These are phyloP conservation scores for Cladosporium austrohemisphaericum DNA, from an alignment of 2,329 filamentous ascomycete species.

Conservation along the genomic window DNA sequence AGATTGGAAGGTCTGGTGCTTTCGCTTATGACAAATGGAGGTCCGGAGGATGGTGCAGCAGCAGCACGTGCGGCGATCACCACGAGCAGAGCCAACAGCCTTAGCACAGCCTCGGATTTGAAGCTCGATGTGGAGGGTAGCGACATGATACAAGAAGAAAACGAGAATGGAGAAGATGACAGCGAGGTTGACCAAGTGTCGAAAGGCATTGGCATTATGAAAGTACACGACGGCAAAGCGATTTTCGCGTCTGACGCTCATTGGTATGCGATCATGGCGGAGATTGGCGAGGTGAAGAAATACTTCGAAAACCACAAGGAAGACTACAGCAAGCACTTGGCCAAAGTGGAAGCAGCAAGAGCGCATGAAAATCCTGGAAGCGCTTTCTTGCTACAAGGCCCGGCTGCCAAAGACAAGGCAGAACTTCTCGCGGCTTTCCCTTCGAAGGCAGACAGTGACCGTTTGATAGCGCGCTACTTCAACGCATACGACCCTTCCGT, in stretches of 20 bases:
- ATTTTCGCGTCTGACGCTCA: constrained; percentile 51
- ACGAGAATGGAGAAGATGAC: constrained; percentile 47
- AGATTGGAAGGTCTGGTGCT: constrained; percentile 87
- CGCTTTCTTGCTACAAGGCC: constrained; percentile 73
- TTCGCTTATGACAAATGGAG: constrained; percentile 87
- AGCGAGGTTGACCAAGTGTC: constrained; percentile 60
- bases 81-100: constrained; percentile 38
- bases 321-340: constrained; percentile 77
- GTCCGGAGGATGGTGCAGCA: constrained; percentile 55
- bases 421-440: constrained; percentile 80
- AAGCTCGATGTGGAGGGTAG: constrained; percentile 55
- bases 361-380: constrained; percentile 59
- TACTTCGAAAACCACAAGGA: constrained; percentile 86
- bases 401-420: constrained; percentile 63
- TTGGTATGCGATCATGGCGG: constrained; percentile 51
- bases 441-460: constrained; percentile 74
- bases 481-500: constrained; percentile 69
- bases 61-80: constrained; percentile 54
- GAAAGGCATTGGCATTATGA: constrained; percentile 51
- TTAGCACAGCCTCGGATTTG: constrained; percentile 38
- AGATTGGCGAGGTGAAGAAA: constrained; percentile 89
- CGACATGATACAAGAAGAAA: constrained; percentile 51
- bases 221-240: constrained; percentile 47
- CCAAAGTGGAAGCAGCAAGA: constrained; percentile 68
- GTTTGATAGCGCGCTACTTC: constrained; percentile 85